These are phyloP conservation scores for Hyphodiscus hymeniophilus DNA, from an alignment of 495 filamentous ascomycete species.

Conservation along the genomic window DNA sequence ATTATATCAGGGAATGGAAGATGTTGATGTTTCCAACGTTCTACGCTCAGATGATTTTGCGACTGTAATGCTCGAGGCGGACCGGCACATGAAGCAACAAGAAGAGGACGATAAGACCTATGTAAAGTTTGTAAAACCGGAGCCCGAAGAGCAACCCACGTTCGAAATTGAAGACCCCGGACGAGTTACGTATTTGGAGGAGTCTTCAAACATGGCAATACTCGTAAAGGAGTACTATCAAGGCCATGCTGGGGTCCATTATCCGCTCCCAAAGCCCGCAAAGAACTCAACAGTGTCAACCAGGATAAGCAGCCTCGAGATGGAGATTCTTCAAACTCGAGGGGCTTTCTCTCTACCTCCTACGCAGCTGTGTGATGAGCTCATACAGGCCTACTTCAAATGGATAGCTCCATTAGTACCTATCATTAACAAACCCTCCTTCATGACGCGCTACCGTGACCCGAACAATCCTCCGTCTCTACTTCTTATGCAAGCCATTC, in stretches of 20 bases:
- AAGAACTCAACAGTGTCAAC: not conserved
- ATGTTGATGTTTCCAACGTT: not conserved
- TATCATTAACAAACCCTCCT: slow-evolving; percentile 3
- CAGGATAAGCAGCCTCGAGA: not conserved
- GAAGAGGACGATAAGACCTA: not conserved
- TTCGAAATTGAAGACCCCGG: not conserved
- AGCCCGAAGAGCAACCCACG: not conserved
- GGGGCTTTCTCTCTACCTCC: slow-evolving; percentile 8
- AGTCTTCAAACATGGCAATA: slow-evolving; percentile 6
- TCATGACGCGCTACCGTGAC: slow-evolving; percentile 2
- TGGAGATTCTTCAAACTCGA: slow-evolving; percentile 1
- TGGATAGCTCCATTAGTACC: slow-evolving; percentile 10
- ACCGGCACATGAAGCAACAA: not conserved
- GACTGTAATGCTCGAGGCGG: not conserved
- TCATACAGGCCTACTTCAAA: slow-evolving; percentile 8
- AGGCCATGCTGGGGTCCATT: not conserved
- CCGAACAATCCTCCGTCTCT: slow-evolving; percentile 4
- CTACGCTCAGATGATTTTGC: not conserved
- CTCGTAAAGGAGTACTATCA: slow-evolving; percentile 5
- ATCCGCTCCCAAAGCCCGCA: not conserved
- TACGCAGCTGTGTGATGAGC: slow-evolving; percentile 3
- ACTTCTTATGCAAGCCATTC: slow-evolving; percentile 8
- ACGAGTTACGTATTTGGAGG: slow-evolving; percentile 4
- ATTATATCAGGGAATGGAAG: not conserved
- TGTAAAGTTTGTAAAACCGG: slow-evolving; percentile 4